A percentile compares a stretch with the other conserved stretches of the same genome.
Evolutionary conservation across 768 basidiomycete species (phyloP).

Genomic region (Tylopilus sp.): DNA sequence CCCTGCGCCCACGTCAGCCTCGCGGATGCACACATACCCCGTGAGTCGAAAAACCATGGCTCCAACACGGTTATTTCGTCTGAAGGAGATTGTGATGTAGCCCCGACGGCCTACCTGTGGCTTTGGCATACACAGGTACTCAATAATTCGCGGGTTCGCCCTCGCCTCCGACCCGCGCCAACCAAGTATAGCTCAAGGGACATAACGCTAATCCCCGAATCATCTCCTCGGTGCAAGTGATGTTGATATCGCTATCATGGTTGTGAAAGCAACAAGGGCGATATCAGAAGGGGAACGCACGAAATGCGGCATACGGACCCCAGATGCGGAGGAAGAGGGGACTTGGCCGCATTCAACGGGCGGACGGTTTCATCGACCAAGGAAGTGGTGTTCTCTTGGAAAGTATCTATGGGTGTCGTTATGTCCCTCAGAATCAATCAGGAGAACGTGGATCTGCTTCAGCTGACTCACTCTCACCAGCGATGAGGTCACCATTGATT

Average conservation of each 20-base stretch:
- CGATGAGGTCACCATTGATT: conserved; percentile 71
- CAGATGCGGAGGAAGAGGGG: conserved; percentile 68
- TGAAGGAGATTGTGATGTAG: neutral
- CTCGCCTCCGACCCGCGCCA: conserved; percentile 57
- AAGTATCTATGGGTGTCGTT: conserved; percentile 47
- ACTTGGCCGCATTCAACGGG: conserved; percentile 55
- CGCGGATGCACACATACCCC: conserved; percentile 38
- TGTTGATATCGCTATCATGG: conserved; percentile 71
- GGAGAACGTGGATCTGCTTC: conserved; percentile 17
- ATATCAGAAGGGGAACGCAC: neutral
- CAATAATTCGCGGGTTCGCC: conserved; percentile 72
- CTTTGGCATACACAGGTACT: conserved; percentile 58
- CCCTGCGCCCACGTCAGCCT: neutral
- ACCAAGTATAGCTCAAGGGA: conserved; percentile 57
- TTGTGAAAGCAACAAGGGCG: conserved; percentile 40
- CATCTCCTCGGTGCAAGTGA: conserved; percentile 67
- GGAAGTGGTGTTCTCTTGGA: conserved; percentile 61
- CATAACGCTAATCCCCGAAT: conserved; percentile 55
- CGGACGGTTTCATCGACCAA: conserved; percentile 45
- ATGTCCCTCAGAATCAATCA: too few species aligned
- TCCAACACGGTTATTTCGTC: conserved; percentile 51
- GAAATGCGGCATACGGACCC: conserved; percentile 40
- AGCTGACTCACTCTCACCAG: conserved; percentile 60
- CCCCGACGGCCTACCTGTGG: conserved; percentile 25
- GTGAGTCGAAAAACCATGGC: conserved; percentile 76